Base-by-base conservation (phyloP, 768 basidiomycete genomes). In the Termitomyces sp. region DNA sequence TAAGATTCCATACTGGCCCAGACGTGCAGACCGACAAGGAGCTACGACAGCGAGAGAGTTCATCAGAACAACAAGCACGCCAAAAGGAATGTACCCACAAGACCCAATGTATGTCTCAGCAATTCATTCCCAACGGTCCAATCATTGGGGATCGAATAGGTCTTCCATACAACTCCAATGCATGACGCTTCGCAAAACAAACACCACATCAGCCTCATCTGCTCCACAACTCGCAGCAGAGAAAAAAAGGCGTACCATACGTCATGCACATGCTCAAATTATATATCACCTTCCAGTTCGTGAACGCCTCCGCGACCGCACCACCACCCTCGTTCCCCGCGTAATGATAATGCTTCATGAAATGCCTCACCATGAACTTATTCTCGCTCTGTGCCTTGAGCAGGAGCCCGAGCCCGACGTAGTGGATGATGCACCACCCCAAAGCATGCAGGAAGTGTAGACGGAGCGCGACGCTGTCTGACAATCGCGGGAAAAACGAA, bases 251-350 rank as follows among this genome's bases (percentile, higher is more conserved):
- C 68, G 20, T 58, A 95, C 94, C 86, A 70, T 95, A 98, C 4
- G 90, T 95, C 94, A 98, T 97, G 70, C 86, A 88, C 79, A 95
- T 78, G 70, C 90, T 94, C 71, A 94, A 70, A 70, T 98, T 98
- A 70, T 95, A 98, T 28, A 92, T 79, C 5, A 79, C 79, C 72
- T 98, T 98, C 94, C 95, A 99, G 70, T 97, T 98, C 28, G 82
- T 79, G 65, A 98, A 99, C 0, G 96, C 93, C 68, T 99, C 97
- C 40, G 86, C 79, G n/a, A 94, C 83, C 0, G 96, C 95, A 47
- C 86, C 84, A 58, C 85, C 84, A 16, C 80, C 82, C 56, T 90
- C 86, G 58, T 84, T 77, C 47, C 77, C 76, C 13, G 86, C 81
- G 70, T 98, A 98, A 65, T 93, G 86, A 67, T 98, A 99, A 66